Evolutionary conservation across 768 basidiomycete genomes (phyloP), one percentile per base, ranked within the genome.

Genomic region (Russula griseocarnosa): DNA sequence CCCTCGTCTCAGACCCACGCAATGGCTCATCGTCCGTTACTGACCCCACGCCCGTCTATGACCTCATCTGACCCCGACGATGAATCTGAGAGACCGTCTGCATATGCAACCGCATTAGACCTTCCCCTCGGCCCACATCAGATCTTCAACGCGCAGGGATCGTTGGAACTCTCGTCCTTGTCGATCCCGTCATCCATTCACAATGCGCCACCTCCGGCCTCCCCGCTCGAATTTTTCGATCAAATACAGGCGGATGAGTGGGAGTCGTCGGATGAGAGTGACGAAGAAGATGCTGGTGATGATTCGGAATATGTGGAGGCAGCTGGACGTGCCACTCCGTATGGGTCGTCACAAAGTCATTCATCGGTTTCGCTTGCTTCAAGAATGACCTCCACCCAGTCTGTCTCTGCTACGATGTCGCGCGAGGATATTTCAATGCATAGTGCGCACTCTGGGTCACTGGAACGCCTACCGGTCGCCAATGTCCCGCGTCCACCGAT

Each of bases 211-310:
- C 82, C 80, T 16, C 84, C 86, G 2, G 79, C 84, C 7, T 85
- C 87, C 16, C 83, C 86, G 0, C 81, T 84, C 28, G 83, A 83
- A 34, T 90, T 90, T 79, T 90, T 91, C 72, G 88, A 91, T 74
- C 82, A 76, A 65, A 85, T 90, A 51, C 86, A 90, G 68, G 76
- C 80, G 18, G 86, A 88, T 68, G 88, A 86, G 66, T 75, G 87
- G 58, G 87, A 84, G 32, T 83, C 85, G 26, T 83, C 83, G 55
- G 79, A 79, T 28, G 80, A 80, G 60, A 75, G 74, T 57, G 73
- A 72, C 24, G 58, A 44, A 22, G 76, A 73, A n/a, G n/a, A n/a
- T n/a, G n/a, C n/a, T 26, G 72, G 70, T 34, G 71, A 64, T 14
- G 53, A 55, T 36, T 34, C 61, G 69, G 73, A 34, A 68, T 67